Conservation (phyloP, 352 stramenopile genomes). For the Globisporangium echinulatum region DNA sequence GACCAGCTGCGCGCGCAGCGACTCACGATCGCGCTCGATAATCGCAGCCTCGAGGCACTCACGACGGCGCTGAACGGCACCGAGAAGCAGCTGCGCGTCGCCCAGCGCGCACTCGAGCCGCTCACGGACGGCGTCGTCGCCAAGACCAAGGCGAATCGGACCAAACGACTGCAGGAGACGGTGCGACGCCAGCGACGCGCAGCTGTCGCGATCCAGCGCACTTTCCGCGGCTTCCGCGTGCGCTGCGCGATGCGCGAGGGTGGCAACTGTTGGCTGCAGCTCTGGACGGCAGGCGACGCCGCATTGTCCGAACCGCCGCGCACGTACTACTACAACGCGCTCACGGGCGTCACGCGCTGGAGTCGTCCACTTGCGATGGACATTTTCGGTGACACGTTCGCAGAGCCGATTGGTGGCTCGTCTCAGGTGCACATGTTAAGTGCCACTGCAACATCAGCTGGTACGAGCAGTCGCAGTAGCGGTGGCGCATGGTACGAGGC, state of each 20-base stretch:
- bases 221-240: slow-evolving; percentile 74
- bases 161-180: slow-evolving; percentile 56
- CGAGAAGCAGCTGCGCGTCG: slow-evolving; percentile 61
- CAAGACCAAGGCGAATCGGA: slow-evolving; percentile 71
- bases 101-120: slow-evolving; percentile 78
- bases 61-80: slow-evolving; percentile 52
- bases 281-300: slow-evolving; percentile 18
- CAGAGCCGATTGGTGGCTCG: slow-evolving; percentile 19
- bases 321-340: slow-evolving; percentile 81
- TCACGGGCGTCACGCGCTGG: slow-evolving; percentile 61
- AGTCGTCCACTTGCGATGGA: slow-evolving; percentile 63
- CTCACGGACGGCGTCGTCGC: slow-evolving; percentile 72
- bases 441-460: background rate
- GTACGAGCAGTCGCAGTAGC: background rate
- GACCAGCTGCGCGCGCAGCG: slow-evolving; percentile 76
- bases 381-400: slow-evolving; percentile 62
- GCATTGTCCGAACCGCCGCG: background rate
- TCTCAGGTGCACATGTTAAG: no score
- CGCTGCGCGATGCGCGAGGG: slow-evolving; percentile 60
- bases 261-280: slow-evolving; percentile 72
- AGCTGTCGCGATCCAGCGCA: slow-evolving; percentile 68
- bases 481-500: slow-evolving; percentile 57
- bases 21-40: slow-evolving; percentile 53
- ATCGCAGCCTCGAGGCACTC: slow-evolving; percentile 43
- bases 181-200: slow-evolving; percentile 59